A percentile compares a stretch with the other conserved stretches of the same genome.
These are phyloP conservation scores for Chlamydomonas schloesseri DNA, from an alignment of 139 green algal genomes.

Conservation along the genomic window DNA sequence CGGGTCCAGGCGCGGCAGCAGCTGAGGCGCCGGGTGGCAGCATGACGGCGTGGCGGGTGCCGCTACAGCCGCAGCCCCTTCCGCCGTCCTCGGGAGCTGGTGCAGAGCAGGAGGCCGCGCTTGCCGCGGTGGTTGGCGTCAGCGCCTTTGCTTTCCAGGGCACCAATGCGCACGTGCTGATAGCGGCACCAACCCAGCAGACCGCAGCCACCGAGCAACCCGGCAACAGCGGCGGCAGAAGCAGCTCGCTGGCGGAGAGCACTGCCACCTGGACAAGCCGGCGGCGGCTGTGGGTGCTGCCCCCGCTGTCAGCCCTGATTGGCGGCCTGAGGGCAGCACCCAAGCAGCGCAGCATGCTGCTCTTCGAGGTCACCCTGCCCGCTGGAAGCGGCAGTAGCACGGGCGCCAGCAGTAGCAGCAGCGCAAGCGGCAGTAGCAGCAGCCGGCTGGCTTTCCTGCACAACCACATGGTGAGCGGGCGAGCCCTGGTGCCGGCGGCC, in stretches of 20 bases:
- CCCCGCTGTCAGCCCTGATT: conserved; percentile 25
- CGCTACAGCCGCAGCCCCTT: background rate
- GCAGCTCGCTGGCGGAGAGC: too few species aligned
- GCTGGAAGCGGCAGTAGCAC: too few species aligned
- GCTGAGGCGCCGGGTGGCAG: background rate
- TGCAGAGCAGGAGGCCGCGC: background rate
- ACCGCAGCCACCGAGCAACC: background rate
- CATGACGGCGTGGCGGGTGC: background rate
- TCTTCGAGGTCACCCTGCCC: conserved; percentile 41
- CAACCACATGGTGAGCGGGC: conserved; percentile 70
- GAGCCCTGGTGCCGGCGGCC: conserved; percentile 70
- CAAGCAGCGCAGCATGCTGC: too few species aligned
- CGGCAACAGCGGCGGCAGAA: too few species aligned
- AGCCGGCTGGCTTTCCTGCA: conserved; percentile 57
- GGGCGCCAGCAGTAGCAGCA: too few species aligned
- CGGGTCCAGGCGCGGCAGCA: too few species aligned
- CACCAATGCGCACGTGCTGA: conserved; percentile 79
- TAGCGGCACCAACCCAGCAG: conserved; percentile 15
- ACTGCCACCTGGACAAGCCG: background rate
- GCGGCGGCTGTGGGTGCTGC: conserved; percentile 60
- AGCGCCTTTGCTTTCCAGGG: conserved; percentile 90
- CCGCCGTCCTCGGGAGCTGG: too few species aligned
- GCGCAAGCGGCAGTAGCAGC: too few species aligned
- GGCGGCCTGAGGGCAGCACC: too few species aligned
- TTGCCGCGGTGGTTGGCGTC: conserved; percentile 51